Conservation (phyloP, 768 basidiomycete genomes). For the Hemileccinum impolitum region DNA sequence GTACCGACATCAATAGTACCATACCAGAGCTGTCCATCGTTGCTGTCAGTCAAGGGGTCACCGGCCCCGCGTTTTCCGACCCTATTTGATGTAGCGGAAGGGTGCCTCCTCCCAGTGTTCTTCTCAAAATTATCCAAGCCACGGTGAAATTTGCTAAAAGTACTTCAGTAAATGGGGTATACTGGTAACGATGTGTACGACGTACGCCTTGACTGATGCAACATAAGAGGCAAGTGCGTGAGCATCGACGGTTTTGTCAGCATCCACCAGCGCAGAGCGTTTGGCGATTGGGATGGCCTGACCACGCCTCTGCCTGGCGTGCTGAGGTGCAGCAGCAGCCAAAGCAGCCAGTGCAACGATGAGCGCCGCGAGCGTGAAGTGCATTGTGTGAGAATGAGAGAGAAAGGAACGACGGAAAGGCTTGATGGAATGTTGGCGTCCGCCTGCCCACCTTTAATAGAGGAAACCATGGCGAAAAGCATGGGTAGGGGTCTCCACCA, state of each 20-base stretch:
- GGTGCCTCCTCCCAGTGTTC: conserved; percentile 4
- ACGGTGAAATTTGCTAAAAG: conserved; percentile 1
- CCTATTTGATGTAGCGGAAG: not conserved
- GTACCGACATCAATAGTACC: conserved; percentile 11
- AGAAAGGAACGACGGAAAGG: too few species aligned
- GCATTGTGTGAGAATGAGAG: conserved; percentile 1
- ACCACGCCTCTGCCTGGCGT: not conserved
- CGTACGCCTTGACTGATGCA: conserved; percentile 5
- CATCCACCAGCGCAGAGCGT: conserved; percentile 1
- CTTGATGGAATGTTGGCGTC: too few species aligned
- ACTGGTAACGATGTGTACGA: not conserved
- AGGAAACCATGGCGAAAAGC: too few species aligned
- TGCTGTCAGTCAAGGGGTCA: not conserved
- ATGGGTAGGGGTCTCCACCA: too few species aligned
- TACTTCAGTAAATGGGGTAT: not conserved
- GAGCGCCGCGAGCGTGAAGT: not conserved
- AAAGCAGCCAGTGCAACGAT: not conserved
- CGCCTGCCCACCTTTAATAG: too few species aligned
- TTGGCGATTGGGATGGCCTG: conserved; percentile 3
- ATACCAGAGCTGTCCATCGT: conserved; percentile 4
- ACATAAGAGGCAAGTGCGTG: conserved; percentile 8
- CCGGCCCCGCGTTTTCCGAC: not conserved
- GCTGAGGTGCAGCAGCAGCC: not conserved
- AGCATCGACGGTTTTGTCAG: not conserved
- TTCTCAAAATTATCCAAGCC: conserved; percentile 1